phyloP scores from a whole-genome alignment of 768 basidiomycete species.

The Coprinopsis marcescibilis region DNA sequence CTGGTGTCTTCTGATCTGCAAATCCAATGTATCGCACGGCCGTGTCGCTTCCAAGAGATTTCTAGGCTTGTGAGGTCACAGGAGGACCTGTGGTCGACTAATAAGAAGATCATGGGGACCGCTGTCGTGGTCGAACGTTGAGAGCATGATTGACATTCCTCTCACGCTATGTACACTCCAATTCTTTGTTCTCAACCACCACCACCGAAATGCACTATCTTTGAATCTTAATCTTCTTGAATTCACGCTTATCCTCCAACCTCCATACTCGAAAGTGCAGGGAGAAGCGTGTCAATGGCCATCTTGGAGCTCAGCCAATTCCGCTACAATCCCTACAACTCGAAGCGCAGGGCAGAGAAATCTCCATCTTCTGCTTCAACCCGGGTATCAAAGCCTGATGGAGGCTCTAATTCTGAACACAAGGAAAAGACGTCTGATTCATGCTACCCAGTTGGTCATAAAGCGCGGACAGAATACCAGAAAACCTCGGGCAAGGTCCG shows the following conservation, averaged over 20 bases:
- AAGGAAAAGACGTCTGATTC: conserved; percentile 7
- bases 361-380: not conserved
- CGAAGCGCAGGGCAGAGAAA: not conserved
- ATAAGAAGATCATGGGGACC: not conserved
- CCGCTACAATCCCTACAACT: not conserved
- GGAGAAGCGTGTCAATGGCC: not conserved
- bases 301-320: not conserved
- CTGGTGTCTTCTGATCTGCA: no score
- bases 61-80: not conserved
- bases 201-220: not conserved
- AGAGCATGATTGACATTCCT: not conserved
- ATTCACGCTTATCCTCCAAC: not conserved
- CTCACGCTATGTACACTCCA: no score
- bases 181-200: not conserved
- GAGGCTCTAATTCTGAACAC: not conserved
- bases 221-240: not conserved
- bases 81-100: not conserved
- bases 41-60: no score
- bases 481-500: conserved; percentile 32
- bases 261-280: not conserved
- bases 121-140: not conserved
- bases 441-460: conserved; percentile 20
- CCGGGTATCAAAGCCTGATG: not conserved
- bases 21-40: no score
- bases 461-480: conserved; percentile 25